Conservation (phyloP, 2,329 filamentous ascomycete genomes). For the Trichoderma asperellum region DNA sequence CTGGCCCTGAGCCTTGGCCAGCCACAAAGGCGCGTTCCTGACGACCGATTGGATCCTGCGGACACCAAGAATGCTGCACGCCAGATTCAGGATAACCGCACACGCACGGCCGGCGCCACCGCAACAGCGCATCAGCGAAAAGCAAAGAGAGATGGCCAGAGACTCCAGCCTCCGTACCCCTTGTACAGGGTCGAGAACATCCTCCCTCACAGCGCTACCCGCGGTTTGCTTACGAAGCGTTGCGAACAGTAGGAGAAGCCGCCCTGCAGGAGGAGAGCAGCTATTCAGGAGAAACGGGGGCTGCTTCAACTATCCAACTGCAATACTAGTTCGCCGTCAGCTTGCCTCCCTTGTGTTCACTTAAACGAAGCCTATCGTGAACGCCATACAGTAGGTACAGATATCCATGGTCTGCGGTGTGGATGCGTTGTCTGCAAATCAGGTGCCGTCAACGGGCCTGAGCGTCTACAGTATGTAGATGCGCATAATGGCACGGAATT, state of each 20-base stretch:
- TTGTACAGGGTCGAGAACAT: conserved; percentile 14
- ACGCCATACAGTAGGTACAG: neutral
- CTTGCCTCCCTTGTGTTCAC: neutral
- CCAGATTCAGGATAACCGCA: conserved; percentile 24
- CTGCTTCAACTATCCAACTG: neutral
- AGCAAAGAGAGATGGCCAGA: neutral
- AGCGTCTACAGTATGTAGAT: neutral
- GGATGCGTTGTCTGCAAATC: conserved; percentile 16
- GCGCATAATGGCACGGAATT: conserved; percentile 1
- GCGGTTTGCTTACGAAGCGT: neutral
- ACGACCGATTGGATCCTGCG: conserved; percentile 19
- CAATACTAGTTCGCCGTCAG: neutral
- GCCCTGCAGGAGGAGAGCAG: conserved; percentile 1
- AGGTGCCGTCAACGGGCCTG: conserved; percentile 3
- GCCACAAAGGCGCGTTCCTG: neutral
- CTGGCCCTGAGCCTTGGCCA: neutral
- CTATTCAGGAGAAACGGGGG: neutral
- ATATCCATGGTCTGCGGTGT: neutral
- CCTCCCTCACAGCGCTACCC: conserved; percentile 1
- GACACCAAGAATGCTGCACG: conserved; percentile 2
- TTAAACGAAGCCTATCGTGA: conserved; percentile 13
- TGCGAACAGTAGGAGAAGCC: neutral
- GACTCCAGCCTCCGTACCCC: conserved; percentile 11
- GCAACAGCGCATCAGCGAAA: conserved; percentile 24
- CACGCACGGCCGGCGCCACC: conserved; percentile 23